Evolutionary conservation across 495 filamentous ascomycete species (phyloP).

Genomic region (Daldinia grandis): DNA sequence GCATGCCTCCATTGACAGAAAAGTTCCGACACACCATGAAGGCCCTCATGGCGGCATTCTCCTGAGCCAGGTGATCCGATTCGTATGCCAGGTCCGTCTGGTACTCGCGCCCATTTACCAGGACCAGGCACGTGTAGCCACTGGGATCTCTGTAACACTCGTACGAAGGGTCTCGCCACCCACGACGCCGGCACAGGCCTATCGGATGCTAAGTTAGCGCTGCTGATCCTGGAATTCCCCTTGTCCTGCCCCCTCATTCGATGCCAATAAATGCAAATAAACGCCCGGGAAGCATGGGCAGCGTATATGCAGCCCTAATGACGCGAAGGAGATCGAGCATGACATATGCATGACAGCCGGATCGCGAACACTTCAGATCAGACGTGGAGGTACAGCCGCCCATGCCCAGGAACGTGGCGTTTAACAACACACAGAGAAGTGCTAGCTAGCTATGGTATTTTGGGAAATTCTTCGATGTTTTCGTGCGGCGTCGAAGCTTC

Average conservation of each 20-base stretch:
- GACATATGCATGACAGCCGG: conserved; percentile 57
- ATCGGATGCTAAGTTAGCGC: conserved; percentile 59
- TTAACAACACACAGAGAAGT: conserved; percentile 19
- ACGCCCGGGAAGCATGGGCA: conserved; percentile 30
- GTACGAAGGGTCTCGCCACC: conserved; percentile 93
- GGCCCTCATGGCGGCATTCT: conserved; percentile 95
- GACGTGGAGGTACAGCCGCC: conserved; percentile 34
- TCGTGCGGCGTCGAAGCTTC: conserved; percentile 42
- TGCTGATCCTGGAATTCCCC: conserved; percentile 46
- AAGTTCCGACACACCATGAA: conserved; percentile 99
- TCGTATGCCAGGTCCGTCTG: conserved; percentile 87
- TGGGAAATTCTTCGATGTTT: conserved; percentile 13
- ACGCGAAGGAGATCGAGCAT: conserved; percentile 48
- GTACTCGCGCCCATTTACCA: conserved; percentile 97
- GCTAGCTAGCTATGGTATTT: conserved; percentile 24
- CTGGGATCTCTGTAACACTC: conserved; percentile 74
- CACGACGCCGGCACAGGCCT: conserved; percentile 96
- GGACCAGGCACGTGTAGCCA: conserved; percentile 89
- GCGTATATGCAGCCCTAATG: conserved; percentile 46
- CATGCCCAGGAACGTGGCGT: conserved; percentile 44
- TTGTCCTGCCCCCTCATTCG: conserved; percentile 33
- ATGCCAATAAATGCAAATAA: conserved; percentile 47
- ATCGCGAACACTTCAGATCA: conserved; percentile 46
- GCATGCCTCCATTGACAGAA: conserved; percentile 96
- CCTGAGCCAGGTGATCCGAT: conserved; percentile 82